phyloP scores from a whole-genome alignment of 1,139 yeast genomes.

The Protomyces inouyei region DNA sequence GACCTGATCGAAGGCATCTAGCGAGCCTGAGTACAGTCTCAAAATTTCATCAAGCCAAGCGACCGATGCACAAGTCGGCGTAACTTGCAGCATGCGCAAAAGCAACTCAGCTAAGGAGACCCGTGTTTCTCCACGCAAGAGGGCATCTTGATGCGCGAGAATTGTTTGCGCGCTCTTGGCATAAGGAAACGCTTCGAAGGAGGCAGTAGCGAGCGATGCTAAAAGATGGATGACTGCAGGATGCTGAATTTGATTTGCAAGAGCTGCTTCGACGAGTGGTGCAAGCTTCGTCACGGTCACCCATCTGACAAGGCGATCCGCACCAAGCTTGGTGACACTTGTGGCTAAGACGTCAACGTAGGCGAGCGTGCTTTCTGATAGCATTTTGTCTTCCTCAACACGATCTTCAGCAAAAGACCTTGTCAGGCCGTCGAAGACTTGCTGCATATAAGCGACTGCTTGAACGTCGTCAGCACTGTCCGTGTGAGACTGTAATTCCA shows the following conservation, averaged over 20 bases:
- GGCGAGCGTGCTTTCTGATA: background rate
- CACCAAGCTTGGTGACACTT: background rate
- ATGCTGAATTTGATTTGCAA: constrained; percentile 17
- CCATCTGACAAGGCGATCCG: background rate
- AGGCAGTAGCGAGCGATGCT: background rate
- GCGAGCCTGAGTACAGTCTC: constrained; percentile 5
- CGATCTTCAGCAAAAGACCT: constrained; percentile 25
- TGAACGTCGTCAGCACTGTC: background rate
- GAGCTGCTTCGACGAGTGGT: constrained; percentile 24
- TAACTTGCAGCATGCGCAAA: background rate
- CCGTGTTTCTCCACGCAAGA: background rate
- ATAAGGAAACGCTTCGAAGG: constrained; percentile 5
- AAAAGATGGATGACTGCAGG: constrained; percentile 8
- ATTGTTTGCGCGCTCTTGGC: constrained; percentile 6
- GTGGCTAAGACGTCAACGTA: background rate
- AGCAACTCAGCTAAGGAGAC: background rate
- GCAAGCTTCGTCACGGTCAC: background rate
- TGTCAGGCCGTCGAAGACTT: constrained; percentile 2
- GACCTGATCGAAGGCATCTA: background rate
- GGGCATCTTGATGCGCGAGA: background rate
- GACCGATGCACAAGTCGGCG: constrained; percentile 1
- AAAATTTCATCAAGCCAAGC: constrained; percentile 8
- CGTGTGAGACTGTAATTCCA: background rate
- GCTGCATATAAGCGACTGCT: background rate
- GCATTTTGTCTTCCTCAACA: constrained; percentile 1